A percentile compares a stretch with the other conserved stretches of the same genome.
phyloP scores from a whole-genome alignment of 805 yeast species.

The Candida silvatica region DNA sequence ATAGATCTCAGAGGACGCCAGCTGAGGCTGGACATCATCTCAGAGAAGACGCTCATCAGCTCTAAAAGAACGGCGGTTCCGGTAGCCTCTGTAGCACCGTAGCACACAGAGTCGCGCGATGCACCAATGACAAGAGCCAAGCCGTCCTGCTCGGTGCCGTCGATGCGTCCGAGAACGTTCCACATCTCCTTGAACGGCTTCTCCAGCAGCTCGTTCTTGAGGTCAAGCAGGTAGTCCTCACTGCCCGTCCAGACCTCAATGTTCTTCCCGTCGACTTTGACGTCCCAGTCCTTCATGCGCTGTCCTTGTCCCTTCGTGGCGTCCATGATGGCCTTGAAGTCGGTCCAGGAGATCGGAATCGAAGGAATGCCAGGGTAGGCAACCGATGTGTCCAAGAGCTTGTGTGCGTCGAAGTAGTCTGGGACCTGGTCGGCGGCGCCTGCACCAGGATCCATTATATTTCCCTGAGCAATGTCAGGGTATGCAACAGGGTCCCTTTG shows the following conservation, averaged over 20 bases:
- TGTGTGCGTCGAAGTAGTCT: conserved; percentile 29
- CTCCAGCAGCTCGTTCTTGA: conserved; percentile 31
- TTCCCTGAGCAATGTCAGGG: conserved; percentile 62
- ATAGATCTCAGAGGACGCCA: conserved; percentile 84
- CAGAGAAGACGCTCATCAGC: conserved; percentile 57
- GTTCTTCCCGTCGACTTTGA: conserved; percentile 14
- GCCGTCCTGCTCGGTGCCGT: conserved; percentile 73
- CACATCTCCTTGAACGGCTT: conserved; percentile 57
- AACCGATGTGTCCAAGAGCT: conserved; percentile 35
- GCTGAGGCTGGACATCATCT: conserved; percentile 50
- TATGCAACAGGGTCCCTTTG: conserved; percentile 47
- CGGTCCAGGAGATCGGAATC: conserved; percentile 69
- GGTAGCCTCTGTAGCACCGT: conserved; percentile 69
- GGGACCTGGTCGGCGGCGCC: conserved; percentile 25
- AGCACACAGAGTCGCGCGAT: conserved; percentile 58
- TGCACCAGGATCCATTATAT: conserved; percentile 75
- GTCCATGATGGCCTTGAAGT: conserved; percentile 40
- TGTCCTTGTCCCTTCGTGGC: conserved; percentile 30
- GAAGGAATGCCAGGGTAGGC: conserved; percentile 67
- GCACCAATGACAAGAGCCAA: conserved; percentile 76
- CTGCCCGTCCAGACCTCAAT: conserved; percentile 39
- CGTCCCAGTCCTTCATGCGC: conserved; percentile 28
- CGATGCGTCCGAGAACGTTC: conserved; percentile 71
- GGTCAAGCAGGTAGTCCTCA: conserved; percentile 16
- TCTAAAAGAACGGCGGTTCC: conserved; percentile 72